Conservation (phyloP, 2,329 filamentous ascomycete genomes). For the Lasiodiplodia hormozganensis region DNA sequence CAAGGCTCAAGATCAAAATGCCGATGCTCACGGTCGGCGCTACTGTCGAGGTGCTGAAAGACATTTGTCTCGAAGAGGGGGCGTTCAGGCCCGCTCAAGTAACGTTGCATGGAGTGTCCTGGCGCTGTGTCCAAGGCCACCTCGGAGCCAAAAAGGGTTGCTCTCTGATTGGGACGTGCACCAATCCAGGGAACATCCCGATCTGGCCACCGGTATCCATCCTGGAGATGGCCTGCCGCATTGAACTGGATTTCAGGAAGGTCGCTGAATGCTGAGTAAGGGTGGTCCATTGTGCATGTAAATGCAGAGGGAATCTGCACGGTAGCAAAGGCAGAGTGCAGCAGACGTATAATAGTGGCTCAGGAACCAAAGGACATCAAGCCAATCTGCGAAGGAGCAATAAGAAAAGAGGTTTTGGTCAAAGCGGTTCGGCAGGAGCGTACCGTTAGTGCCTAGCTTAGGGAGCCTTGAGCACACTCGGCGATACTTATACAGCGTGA, state of each 20-base stretch:
- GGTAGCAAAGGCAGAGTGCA: neutral
- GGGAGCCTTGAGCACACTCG: slow-evolving; percentile 1
- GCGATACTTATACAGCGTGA: slow-evolving; percentile 18
- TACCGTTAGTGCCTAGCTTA: slow-evolving; percentile 15
- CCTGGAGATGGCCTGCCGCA: slow-evolving; percentile 29
- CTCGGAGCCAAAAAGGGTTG: slow-evolving; percentile 33
- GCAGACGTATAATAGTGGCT: slow-evolving; percentile 9
- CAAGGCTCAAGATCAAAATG: slow-evolving; percentile 31
- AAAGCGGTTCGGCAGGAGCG: neutral
- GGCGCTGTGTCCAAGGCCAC: slow-evolving; percentile 33
- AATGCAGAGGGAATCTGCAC: neutral
- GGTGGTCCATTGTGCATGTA: slow-evolving; percentile 5
- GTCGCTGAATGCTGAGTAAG: slow-evolving; percentile 30
- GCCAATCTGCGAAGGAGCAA: slow-evolving; percentile 8
- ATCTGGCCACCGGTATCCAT: slow-evolving; percentile 30
- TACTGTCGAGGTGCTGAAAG: slow-evolving; percentile 38
- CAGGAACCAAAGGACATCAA: slow-evolving; percentile 12
- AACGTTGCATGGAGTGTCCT: slow-evolving; percentile 43
- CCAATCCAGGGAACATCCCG: slow-evolving; percentile 26
- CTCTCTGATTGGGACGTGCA: slow-evolving; percentile 31
- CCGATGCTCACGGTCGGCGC: slow-evolving; percentile 32
- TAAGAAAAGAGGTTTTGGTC: slow-evolving; percentile 15
- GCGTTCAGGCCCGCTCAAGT: slow-evolving; percentile 39
- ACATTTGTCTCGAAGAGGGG: slow-evolving; percentile 38
- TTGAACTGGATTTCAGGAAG: slow-evolving; percentile 38